Base-by-base conservation (phyloP, 2,329 filamentous ascomycete genomes). In the Epichloe hybrida region DNA sequence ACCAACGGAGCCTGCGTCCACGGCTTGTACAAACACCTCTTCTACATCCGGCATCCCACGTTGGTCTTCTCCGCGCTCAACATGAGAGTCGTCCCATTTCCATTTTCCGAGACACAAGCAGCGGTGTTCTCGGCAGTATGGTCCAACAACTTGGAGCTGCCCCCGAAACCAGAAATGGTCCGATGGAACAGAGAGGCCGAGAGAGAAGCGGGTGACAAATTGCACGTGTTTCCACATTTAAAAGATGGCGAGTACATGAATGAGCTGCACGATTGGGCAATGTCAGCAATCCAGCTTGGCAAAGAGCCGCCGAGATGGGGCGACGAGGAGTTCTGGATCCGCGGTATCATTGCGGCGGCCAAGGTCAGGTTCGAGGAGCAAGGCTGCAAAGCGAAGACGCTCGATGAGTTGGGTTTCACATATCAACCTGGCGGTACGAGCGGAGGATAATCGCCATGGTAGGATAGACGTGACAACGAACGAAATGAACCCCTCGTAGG, bases 51-150 rank as follows among this genome's bases (percentile, higher is more conserved):
- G 1, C 79, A 88, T 53, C 88, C 90, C 1, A 93, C 87, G 0
- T 71, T 97, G 1, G 83, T 79, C 0, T 90, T 96, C 62, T 74
- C 86, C 0, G 80, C 79, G 0, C 71, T 96, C 39, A 83, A 86
- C 15, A 84, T 89, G 62, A 85, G 84, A 57, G 79, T 93, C n/a
- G 84, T 94, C n/a, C 91, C 91, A 0, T 95, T 95, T 63, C 84
- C 87, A 0, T 60, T 93, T 1, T 76, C 83, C 0, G 88, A 96
- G 68, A 81, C 79, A 5, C 90, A 96, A 66, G 81, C 81, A 1
- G 84, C 89, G 0, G 77, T 87, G 0, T 73, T 94, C 44, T 80
- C 89, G 2, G 79, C 87, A 1, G 76, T 90, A 0, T 95, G 87
- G 77, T 79, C 87, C 1, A 84, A 86, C 36, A 70, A 79, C 1